Conservation (phyloP, 2,329 filamentous ascomycete species). For the Colletotrichum sp. region DNA sequence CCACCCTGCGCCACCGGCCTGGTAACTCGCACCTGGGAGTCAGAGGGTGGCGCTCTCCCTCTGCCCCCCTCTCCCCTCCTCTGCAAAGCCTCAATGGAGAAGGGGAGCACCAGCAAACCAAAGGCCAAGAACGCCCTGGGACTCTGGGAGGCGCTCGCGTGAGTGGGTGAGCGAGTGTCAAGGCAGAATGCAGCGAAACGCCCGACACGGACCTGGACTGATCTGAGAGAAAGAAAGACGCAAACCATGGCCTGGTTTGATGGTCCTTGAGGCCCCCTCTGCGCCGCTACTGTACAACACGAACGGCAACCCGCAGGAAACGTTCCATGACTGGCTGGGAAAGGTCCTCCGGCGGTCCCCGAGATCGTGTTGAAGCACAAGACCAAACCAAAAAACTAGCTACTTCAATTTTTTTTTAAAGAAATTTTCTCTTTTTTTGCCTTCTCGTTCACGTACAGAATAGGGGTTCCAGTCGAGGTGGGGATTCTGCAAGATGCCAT, state of each 20-base stretch:
- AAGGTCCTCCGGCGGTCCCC: not conserved
- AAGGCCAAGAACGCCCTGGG: not conserved
- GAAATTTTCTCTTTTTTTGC: not conserved
- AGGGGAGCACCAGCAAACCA: not conserved
- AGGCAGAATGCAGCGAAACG: not conserved
- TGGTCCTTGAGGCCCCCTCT: not conserved
- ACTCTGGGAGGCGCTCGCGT: not conserved
- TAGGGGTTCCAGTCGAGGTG: not conserved
- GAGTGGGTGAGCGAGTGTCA: not conserved
- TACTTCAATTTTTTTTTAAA: not conserved
- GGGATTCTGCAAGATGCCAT: not conserved
- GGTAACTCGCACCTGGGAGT: not conserved
- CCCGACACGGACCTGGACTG: not conserved
- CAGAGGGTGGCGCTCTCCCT: not conserved
- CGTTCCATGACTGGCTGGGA: not conserved
- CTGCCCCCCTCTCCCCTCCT: not conserved
- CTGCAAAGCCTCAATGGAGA: not conserved
- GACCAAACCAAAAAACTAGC: not conserved
- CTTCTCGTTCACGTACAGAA: not conserved
- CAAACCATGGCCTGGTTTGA: not conserved
- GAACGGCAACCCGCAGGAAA: not conserved
- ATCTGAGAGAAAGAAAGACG: not conserved
- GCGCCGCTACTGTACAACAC: not conserved
- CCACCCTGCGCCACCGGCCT: constrained; percentile 7
- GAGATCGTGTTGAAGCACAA: not conserved